A percentile compares a stretch with the other conserved stretches of the same genome.
These are phyloP conservation scores for Aspergillus sp. DNA, from an alignment of 2,329 filamentous ascomycete species.

Conservation along the genomic window DNA sequence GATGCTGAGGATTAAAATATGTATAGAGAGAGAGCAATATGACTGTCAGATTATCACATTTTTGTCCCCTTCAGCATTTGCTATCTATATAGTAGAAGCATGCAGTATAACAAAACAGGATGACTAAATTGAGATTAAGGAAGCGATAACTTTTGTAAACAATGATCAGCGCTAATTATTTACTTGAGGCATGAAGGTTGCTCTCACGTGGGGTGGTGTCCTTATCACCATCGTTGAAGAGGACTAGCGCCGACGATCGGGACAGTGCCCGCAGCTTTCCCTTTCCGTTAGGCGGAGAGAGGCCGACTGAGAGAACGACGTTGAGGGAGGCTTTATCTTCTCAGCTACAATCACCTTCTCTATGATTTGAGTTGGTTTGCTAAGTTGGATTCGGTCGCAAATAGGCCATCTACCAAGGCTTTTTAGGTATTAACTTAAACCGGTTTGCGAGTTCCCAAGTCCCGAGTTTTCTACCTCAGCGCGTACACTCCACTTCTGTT, in stretches of 20 bases:
- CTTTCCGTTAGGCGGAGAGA: slow-evolving; percentile 22
- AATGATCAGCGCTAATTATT: background rate
- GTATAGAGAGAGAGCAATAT: background rate
- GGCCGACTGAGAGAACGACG: background rate
- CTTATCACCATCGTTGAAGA: slow-evolving; percentile 22
- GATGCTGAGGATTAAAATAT: slow-evolving; percentile 38
- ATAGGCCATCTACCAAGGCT: background rate
- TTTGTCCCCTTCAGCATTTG: background rate
- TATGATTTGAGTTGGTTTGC: background rate
- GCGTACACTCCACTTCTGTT: slow-evolving; percentile 7
- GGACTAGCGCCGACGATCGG: slow-evolving; percentile 24
- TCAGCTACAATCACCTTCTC: background rate
- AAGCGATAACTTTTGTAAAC: background rate
- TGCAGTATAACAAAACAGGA: background rate
- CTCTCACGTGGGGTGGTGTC: slow-evolving; percentile 21
- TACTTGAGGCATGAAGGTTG: background rate
- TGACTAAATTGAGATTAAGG: background rate
- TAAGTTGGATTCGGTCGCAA: background rate
- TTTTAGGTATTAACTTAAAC: background rate
- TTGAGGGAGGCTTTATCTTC: slow-evolving; percentile 1
- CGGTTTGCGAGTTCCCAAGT: background rate
- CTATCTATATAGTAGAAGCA: background rate
- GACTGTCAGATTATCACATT: background rate
- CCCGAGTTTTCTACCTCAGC: background rate
- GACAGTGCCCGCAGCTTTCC: slow-evolving; percentile 20